Conservation (phyloP, 257 asterid species). For the Solanum clarkiae region DNA sequence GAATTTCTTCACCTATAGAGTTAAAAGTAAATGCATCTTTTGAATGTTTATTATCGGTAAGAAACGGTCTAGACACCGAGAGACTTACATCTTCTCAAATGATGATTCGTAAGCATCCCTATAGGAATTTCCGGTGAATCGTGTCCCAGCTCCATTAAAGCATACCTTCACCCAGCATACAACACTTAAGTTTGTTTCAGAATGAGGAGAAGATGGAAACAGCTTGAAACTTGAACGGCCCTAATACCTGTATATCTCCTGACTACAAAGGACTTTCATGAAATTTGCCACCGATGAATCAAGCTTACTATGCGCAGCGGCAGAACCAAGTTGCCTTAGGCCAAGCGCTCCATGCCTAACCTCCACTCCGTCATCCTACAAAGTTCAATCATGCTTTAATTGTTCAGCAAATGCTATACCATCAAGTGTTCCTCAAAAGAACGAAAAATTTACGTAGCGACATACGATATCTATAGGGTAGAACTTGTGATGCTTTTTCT, state of each 20-base stretch:
- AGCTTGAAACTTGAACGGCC: background rate
- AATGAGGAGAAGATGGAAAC: background rate
- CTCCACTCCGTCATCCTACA: conserved; percentile 73
- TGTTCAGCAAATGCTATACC: background rate
- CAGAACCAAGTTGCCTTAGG: conserved; percentile 58
- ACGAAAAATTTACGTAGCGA: background rate
- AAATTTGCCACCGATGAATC: conserved; percentile 62
- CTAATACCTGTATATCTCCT: conserved; percentile 62
- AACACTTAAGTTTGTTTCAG: background rate
- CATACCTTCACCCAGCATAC: conserved; percentile 34
- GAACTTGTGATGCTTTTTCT: conserved; percentile 39
- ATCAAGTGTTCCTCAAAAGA: background rate
- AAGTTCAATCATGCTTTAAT: background rate
- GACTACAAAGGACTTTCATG: conserved; percentile 75
- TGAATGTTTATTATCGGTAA: background rate
- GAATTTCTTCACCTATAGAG: conserved; percentile 47
- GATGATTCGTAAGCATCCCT: conserved; percentile 61
- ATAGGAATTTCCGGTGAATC: conserved; percentile 67
- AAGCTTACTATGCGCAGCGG: conserved; percentile 64
- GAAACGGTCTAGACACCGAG: background rate
- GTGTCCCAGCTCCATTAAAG: conserved; percentile 75
- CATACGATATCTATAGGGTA: conserved; percentile 59
- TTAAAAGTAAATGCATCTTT: background rate
- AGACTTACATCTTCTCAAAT: conserved; percentile 53
- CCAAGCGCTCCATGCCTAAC: conserved; percentile 78